phyloP scores from a whole-genome alignment of 495 filamentous ascomycete genomes.

The Penicillium arizonense region DNA sequence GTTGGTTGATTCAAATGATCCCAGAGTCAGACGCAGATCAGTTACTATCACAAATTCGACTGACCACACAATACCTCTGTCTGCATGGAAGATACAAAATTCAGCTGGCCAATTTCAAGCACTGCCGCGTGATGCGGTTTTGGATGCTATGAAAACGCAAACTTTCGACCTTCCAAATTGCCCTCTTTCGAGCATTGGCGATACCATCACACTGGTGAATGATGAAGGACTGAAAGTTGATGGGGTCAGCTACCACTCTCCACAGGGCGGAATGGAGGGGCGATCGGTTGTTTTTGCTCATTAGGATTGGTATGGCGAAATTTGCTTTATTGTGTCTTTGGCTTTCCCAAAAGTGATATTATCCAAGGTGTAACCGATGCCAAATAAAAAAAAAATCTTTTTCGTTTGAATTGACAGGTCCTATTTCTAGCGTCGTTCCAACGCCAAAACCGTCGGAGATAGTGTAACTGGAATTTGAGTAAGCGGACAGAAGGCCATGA shows the following conservation, averaged over 20 bases:
- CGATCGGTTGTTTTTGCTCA: slow-evolving; percentile 2
- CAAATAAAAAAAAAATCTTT: too few relatives aligned
- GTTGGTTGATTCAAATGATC: neutral
- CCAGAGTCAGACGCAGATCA: neutral
- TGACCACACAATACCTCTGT: slow-evolving; percentile 5
- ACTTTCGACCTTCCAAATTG: slow-evolving; percentile 6
- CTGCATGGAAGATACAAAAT: slow-evolving; percentile 17
- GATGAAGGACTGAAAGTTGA: slow-evolving; percentile 17
- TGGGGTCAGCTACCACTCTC: slow-evolving; percentile 17
- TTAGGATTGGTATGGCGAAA: neutral
- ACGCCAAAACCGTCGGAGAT: too few relatives aligned
- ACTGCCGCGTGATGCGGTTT: slow-evolving; percentile 6
- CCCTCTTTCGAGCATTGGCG: slow-evolving; percentile 7
- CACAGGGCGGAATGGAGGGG: neutral
- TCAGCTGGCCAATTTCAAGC: slow-evolving; percentile 8
- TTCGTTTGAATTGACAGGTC: too few relatives aligned
- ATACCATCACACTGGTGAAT: slow-evolving; percentile 20
- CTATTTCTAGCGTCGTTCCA: too few relatives aligned
- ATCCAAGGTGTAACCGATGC: too few relatives aligned
- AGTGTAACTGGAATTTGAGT: too few relatives aligned
- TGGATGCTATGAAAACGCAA: neutral
- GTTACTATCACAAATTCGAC: slow-evolving; percentile 18
- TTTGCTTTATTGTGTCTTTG: too few relatives aligned
- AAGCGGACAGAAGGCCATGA: too few relatives aligned
- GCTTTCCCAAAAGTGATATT: too few relatives aligned